Conservation (phyloP, 148 eudicot genomes). For the Spergularia bocconei region DNA sequence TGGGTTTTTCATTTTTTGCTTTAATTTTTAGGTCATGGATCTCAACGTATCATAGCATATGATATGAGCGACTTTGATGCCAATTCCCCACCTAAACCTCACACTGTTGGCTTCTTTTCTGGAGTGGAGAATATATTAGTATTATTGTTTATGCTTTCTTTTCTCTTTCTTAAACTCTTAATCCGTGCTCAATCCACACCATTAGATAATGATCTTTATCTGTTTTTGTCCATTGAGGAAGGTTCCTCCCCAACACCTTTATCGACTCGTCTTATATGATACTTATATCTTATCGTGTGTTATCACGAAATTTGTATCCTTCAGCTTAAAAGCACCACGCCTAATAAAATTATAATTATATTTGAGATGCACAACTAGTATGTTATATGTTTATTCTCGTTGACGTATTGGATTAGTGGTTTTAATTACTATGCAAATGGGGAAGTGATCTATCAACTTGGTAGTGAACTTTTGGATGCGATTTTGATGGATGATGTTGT, state of each 20-base stretch:
- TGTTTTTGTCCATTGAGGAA: slow-evolving; percentile 14
- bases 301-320: no score
- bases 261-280: no score
- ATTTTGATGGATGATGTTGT: slow-evolving; percentile 20
- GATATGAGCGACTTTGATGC: slow-evolving; percentile 23
- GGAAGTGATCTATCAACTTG: slow-evolving; percentile 22
- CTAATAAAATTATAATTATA: no score
- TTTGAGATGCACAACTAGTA: no score
- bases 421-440: not conserved
- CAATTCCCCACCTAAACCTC: slow-evolving; percentile 28
- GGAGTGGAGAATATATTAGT: slow-evolving; percentile 17
- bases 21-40: slow-evolving; percentile 23
- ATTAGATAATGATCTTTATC: slow-evolving; percentile 10
- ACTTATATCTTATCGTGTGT: no score
- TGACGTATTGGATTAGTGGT: no score
- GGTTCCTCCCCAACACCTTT: not conserved
- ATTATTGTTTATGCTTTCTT: not conserved
- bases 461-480: slow-evolving; percentile 22
- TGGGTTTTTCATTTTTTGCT: not conserved
- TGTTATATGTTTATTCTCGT: no score
- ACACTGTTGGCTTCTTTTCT: slow-evolving; percentile 32
- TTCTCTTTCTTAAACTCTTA: slow-evolving; percentile 1
- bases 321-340: no score
- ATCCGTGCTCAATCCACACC: slow-evolving; percentile 6
- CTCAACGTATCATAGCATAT: slow-evolving; percentile 22